Evolutionary conservation across 2,329 filamentous ascomycete genomes (phyloP), one percentile per base, ranked within the genome.

Genomic region (Diaporthe australafricana): DNA sequence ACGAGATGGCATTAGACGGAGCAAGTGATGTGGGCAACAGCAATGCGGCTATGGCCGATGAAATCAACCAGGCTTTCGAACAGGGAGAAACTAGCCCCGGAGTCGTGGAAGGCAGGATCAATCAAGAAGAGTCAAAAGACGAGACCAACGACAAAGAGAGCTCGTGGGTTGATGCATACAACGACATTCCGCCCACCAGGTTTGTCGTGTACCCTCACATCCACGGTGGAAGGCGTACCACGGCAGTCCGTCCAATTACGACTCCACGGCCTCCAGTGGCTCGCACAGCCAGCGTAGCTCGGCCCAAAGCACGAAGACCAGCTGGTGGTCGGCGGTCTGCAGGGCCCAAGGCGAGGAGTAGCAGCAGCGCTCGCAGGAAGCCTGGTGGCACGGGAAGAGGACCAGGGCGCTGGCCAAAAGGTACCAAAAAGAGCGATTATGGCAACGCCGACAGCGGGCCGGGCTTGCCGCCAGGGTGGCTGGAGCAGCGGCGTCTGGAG

Each of bases 131-230:
- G 38, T 32, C 53, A 40, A 53, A 70, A 73, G 27, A 52, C 32
- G 78, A 77, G 2, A 50, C 63, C 5, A 78, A 80, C 9, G 78
- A 80, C 9, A 77, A 72, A 30, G 70, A 73, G 30, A 73, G 72
- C 25, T 70, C 57, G 2, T 90, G 88, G 88, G 78, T 79, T 14
- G 76, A 79, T 4, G 78, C 84, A 2, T 90, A 91, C 77, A 82
- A 83, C 17, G 81, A 84, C 60, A 92, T 96, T 32, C 93, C 93
- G 3, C 85, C 90, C 0, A 90, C 86, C 1, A 89, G 94, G 42
- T 97, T 94, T 80, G 92, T 95, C 76, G 90, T 96, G 50, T 96
- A 93, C 77, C 94, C 94, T 11, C 89, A 92, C 0, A 82, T 93
- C 11, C 83, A 83, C 14, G 82, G 82, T 1, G 82, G 84, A 66